These are phyloP conservation scores for Eucalyptus cloeziana DNA, from an alignment of 345 rosid genomes.

Conservation along the genomic window DNA sequence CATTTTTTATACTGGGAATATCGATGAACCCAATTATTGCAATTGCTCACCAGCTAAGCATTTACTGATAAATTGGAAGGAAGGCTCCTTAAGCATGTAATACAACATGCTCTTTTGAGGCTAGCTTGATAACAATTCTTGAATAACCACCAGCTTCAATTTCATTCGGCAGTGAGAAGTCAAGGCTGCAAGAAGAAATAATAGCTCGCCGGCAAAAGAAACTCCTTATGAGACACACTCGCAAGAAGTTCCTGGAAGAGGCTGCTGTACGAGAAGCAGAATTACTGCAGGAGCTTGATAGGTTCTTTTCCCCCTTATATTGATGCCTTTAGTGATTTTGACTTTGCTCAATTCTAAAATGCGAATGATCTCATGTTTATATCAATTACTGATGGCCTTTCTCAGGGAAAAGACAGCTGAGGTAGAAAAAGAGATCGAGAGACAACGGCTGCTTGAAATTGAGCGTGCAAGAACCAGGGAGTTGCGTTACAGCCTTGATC, in stretches of 20 bases:
- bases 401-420: slow-evolving; percentile 59
- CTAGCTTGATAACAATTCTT: not conserved
- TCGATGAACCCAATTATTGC: not conserved
- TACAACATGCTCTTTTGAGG: not conserved
- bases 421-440: slow-evolving; percentile 72
- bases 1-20: not conserved
- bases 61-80: not conserved
- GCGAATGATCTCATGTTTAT: not conserved
- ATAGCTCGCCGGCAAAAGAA: slow-evolving; percentile 56
- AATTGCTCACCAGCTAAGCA: not conserved
- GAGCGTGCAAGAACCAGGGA: slow-evolving; percentile 77
- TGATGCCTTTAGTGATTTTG: not conserved
- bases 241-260: slow-evolving; percentile 63
- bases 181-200: slow-evolving; percentile 48
- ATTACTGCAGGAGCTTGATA: slow-evolving; percentile 65
- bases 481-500: slow-evolving; percentile 59
- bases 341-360: not conserved
- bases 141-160: not conserved
- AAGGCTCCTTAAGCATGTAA: not conserved
- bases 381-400: not conserved
- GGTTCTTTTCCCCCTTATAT: slow-evolving; percentile 14
- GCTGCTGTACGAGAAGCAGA: slow-evolving; percentile 57
- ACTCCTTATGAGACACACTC: slow-evolving; percentile 41
- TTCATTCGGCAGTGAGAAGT: slow-evolving; percentile 40
- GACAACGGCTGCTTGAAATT: slow-evolving; percentile 54